These are phyloP conservation scores for Cadophora gregata DNA, from an alignment of 2,329 filamentous ascomycete species.

Conservation along the genomic window DNA sequence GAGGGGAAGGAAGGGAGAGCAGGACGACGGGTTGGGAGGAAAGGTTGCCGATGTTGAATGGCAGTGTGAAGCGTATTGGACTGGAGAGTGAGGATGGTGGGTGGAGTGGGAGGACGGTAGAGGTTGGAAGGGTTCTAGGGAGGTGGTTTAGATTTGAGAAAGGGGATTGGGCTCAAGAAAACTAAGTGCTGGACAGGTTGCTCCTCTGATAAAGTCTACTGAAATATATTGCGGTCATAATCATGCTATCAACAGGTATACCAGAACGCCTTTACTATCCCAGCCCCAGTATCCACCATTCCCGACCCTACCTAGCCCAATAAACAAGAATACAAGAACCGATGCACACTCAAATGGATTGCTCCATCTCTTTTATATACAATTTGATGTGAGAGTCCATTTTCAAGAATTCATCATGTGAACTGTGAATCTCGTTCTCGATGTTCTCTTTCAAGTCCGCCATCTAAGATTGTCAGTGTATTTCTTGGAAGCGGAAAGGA, in stretches of 20 bases:
- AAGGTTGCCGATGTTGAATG: slow-evolving; percentile 66
- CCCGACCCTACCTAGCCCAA: slow-evolving; percentile 22
- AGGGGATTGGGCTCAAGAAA: slow-evolving; percentile 46
- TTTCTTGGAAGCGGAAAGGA: slow-evolving; percentile 15
- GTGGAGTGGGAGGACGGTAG: slow-evolving; percentile 64
- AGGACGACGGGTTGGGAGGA: slow-evolving; percentile 50
- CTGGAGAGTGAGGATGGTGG: slow-evolving; percentile 53
- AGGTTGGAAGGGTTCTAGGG: slow-evolving; percentile 61
- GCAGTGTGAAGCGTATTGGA: slow-evolving; percentile 53
- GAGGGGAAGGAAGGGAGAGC: slow-evolving; percentile 38
- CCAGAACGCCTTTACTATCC: slow-evolving; percentile 39
- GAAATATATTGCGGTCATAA: slow-evolving; percentile 36
- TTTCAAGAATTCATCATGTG: slow-evolving; percentile 95
- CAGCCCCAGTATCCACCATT: slow-evolving; percentile 13
- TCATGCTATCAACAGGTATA: slow-evolving; percentile 44
- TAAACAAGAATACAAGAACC: slow-evolving; percentile 26
- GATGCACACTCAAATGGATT: slow-evolving; percentile 62
- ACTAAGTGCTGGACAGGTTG: not conserved
- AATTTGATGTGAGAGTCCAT: slow-evolving; percentile 96
- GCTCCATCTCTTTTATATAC: slow-evolving; percentile 99
- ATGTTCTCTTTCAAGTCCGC: slow-evolving; percentile 97
- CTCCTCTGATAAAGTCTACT: not conserved
- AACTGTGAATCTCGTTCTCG: slow-evolving; percentile 88
- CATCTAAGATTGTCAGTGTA: slow-evolving; percentile 70
- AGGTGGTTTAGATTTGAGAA: slow-evolving; percentile 68